phyloP scores from a whole-genome alignment of 345 rosid genomes.

The Bretschneidera sinensis region DNA sequence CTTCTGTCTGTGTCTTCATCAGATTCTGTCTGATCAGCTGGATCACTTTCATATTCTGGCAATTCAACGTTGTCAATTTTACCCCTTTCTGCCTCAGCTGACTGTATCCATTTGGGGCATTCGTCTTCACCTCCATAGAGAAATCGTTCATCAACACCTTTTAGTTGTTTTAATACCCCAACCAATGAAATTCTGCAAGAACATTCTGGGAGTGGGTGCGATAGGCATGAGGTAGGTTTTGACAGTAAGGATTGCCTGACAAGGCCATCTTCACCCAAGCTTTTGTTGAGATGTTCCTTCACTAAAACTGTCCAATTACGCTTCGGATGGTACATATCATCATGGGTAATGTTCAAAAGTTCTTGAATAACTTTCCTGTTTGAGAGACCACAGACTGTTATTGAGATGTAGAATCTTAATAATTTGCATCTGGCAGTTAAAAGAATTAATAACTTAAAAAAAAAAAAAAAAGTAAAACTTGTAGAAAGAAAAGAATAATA shows the following conservation, averaged over 20 bases:
- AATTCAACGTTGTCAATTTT: slow-evolving; percentile 43
- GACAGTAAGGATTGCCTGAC: slow-evolving; percentile 57
- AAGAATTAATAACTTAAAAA: not conserved
- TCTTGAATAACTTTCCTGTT: slow-evolving; percentile 67
- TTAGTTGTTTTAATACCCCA: slow-evolving; percentile 25
- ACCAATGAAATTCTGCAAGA: slow-evolving; percentile 68
- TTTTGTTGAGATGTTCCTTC: slow-evolving; percentile 77
- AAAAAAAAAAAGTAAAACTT: not conserved
- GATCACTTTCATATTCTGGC: slow-evolving; percentile 52
- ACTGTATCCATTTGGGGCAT: slow-evolving; percentile 90
- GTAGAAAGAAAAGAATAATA: not conserved
- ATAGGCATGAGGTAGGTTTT: slow-evolving; percentile 66
- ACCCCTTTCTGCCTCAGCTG: slow-evolving; percentile 34
- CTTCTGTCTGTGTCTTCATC: slow-evolving; percentile 39
- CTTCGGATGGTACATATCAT: slow-evolving; percentile 72
- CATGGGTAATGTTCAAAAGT: slow-evolving; percentile 50
- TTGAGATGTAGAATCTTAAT: not conserved
- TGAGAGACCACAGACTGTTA: slow-evolving; percentile 11
- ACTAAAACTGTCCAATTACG: slow-evolving; percentile 70
- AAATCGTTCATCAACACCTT: slow-evolving; percentile 38
- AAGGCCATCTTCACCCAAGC: slow-evolving; percentile 75
- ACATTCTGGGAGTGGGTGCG: slow-evolving; percentile 97
- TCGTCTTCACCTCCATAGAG: slow-evolving; percentile 76
- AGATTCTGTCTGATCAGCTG: slow-evolving; percentile 49
- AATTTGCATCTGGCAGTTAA: not conserved